Evolutionary conservation across 768 basidiomycete genomes (phyloP).

Genomic region (Neoboletus brunneissimus): DNA sequence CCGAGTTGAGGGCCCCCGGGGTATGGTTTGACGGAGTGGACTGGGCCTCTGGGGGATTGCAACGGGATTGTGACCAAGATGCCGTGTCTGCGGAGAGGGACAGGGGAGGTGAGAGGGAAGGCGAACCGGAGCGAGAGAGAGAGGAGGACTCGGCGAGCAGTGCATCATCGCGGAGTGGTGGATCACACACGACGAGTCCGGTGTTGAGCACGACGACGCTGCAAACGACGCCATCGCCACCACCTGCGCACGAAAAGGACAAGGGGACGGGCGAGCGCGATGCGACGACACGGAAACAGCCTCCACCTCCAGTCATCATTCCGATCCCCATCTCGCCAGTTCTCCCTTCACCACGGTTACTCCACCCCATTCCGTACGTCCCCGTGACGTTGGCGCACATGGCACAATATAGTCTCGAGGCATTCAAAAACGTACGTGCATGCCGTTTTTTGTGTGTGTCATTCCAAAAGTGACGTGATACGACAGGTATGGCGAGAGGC

Average conservation of each 20-base stretch:
- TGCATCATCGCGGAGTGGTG: slow-evolving; percentile 46
- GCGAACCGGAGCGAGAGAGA: slow-evolving; percentile 32
- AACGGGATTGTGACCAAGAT: slow-evolving; percentile 39
- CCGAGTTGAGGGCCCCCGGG: slow-evolving; percentile 51
- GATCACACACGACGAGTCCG: slow-evolving; percentile 65
- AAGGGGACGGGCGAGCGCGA: slow-evolving; percentile 31
- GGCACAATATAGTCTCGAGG: slow-evolving; percentile 57
- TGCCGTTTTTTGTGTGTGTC: not conserved
- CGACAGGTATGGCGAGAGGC: slow-evolving; percentile 71
- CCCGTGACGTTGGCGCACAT: slow-evolving; percentile 54
- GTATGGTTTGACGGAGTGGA: slow-evolving; percentile 75
- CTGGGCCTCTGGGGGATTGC: slow-evolving; percentile 41
- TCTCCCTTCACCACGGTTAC: slow-evolving; percentile 54
- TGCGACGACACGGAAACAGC: slow-evolving; percentile 13
- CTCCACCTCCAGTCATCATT: slow-evolving; percentile 30
- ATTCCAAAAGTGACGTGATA: not conserved
- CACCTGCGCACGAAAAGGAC: slow-evolving; percentile 44
- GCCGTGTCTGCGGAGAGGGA: slow-evolving; percentile 23
- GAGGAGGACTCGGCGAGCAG: slow-evolving; percentile 49
- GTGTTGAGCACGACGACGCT: slow-evolving; percentile 71
- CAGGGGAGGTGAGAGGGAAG: slow-evolving; percentile 35
- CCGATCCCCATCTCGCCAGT: slow-evolving; percentile 54
- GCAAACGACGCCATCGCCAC: slow-evolving; percentile 76
- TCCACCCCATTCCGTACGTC: slow-evolving; percentile 68
- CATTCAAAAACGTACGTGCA: slow-evolving; percentile 51